Percentiles rank a stretch among this genome's conserved stretches.
Evolutionary conservation across 129 eudicot species (phyloP).

Genomic region (Cynara cardunculus): DNA sequence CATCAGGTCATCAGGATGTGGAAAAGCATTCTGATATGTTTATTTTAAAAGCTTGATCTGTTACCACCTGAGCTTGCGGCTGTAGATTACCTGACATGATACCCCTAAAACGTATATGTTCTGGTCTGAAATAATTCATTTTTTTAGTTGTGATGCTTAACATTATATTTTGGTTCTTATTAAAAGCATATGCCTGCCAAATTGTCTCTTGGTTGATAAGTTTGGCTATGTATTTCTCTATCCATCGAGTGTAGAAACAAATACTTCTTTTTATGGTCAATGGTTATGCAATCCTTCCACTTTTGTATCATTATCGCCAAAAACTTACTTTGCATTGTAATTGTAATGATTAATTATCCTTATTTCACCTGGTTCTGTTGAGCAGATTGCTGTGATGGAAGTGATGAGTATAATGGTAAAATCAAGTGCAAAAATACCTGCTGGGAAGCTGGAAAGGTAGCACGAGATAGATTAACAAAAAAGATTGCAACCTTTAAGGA

Average conservation of each 20-base stretch:
- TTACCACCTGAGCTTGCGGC: background rate
- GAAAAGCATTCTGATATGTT: background rate
- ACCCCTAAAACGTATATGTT: background rate
- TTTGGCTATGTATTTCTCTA: background rate
- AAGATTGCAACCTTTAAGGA: constrained; percentile 76
- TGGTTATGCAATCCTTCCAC: background rate
- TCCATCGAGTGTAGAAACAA: background rate
- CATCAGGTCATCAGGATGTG: background rate
- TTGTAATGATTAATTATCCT: constrained; percentile 5
- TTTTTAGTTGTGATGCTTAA: background rate
- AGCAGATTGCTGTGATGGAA: constrained; percentile 98
- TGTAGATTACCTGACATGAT: background rate
- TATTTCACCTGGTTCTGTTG: constrained; percentile 17
- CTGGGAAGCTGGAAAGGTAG: constrained; percentile 98
- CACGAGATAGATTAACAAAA: constrained; percentile 77
- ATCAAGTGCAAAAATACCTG: constrained; percentile 81
- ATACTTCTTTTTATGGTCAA: background rate
- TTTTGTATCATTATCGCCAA: background rate
- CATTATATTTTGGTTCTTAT: background rate
- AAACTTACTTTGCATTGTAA: constrained; percentile 9
- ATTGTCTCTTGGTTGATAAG: constrained; percentile 5
- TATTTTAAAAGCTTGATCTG: background rate
- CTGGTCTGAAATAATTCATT: background rate
- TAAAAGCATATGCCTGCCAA: background rate
- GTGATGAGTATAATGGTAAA: constrained; percentile 92